Percentiles rank a stretch among this genome's conserved stretches.
Evolutionary conservation across 192 early-diverging fungal species (phyloP).

Genomic region (Umbelopsis sp.): DNA sequence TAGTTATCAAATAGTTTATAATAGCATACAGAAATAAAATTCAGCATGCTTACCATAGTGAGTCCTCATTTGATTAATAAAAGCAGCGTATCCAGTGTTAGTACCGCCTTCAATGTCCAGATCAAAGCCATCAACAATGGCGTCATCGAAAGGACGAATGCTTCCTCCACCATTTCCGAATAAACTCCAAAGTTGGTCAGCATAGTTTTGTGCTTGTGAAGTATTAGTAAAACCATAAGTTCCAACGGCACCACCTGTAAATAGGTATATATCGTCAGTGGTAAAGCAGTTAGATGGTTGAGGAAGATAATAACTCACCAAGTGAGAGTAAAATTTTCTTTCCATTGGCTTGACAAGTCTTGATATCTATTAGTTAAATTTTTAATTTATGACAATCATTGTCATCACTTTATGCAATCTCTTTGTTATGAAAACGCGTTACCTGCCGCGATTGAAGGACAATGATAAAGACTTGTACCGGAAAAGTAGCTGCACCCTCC

Average conservation of each 20-base stretch:
- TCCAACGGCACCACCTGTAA: conserved; percentile 54
- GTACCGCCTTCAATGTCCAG: conserved; percentile 66
- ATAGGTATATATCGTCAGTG: no score
- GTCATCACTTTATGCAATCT: neutral
- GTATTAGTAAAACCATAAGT: conserved; percentile 62
- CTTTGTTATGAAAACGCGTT: neutral
- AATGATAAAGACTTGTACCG: conserved; percentile 65
- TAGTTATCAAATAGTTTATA: conserved; percentile 12
- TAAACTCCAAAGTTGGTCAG: conserved; percentile 38
- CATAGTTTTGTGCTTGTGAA: conserved; percentile 51
- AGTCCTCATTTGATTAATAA: conserved; percentile 55
- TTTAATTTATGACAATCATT: conserved; percentile 22
- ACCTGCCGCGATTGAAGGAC: conserved; percentile 60
- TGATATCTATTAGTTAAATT: conserved; percentile 59
- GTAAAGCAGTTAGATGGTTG: no score
- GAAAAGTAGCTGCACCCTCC: conserved; percentile 30
- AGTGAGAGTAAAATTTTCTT: conserved; percentile 62
- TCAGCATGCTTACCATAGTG: conserved; percentile 34
- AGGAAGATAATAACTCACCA: conserved; percentile 25
- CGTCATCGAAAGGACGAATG: conserved; percentile 68
- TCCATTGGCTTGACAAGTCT: conserved; percentile 61
- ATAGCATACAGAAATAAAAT: neutral
- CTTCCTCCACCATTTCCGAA: conserved; percentile 49
- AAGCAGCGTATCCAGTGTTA: conserved; percentile 47
- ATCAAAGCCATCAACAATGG: conserved; percentile 73